A percentile compares a stretch with the other conserved stretches of the same genome.
These are phyloP conservation scores for Choricystis sp. DNA, from an alignment of 139 green algal genomes.

Conservation along the genomic window DNA sequence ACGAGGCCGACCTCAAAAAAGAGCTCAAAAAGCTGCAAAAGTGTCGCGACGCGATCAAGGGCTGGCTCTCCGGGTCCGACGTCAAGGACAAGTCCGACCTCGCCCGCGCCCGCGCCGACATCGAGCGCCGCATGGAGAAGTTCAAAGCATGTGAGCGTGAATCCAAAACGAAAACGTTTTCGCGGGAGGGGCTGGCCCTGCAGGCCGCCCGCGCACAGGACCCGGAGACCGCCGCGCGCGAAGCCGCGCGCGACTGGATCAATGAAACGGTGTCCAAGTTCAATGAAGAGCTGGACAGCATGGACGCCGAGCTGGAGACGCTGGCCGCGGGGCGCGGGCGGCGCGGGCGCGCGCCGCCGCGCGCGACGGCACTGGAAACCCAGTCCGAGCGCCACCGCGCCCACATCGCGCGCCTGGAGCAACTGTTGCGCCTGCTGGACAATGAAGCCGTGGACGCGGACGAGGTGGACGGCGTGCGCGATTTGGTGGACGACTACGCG, in stretches of 20 bases:
- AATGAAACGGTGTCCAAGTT: slow-evolving; percentile 61
- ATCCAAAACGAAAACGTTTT: slow-evolving; percentile 91
- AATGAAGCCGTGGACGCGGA: slow-evolving; percentile 69
- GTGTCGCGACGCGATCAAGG: slow-evolving; percentile 95
- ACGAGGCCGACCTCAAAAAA: slow-evolving; percentile 95
- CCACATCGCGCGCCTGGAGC: slow-evolving; percentile 58
- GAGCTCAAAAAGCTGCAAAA: slow-evolving; percentile 99
- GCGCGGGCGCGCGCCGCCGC: slow-evolving; percentile 22
- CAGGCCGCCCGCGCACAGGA: slow-evolving; percentile 47
- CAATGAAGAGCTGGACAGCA: slow-evolving; percentile 69
- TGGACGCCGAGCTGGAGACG: slow-evolving; percentile 85
- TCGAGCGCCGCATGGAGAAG: slow-evolving; percentile 94
- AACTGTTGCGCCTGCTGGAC: slow-evolving; percentile 86
- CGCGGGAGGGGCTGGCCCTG: slow-evolving; percentile 62
- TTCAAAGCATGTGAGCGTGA: slow-evolving; percentile 97
- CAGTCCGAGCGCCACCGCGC: slow-evolving; percentile 48
- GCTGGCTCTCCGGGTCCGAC: slow-evolving; percentile 72
- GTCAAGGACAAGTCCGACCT: slow-evolving; percentile 94
- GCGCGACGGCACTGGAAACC: slow-evolving; percentile 48
- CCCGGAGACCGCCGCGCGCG: slow-evolving; percentile 64
- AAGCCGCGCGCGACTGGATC: slow-evolving; percentile 85
- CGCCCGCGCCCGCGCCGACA: slow-evolving; percentile 62
- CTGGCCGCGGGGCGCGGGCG: slow-evolving; percentile 39
- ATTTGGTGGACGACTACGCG: slow-evolving; percentile 82
- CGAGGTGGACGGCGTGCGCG: slow-evolving; percentile 56